Percentiles rank a stretch among this genome's conserved stretches.
These are phyloP conservation scores for Beauveria asiatica DNA, from an alignment of 2,329 filamentous ascomycete species.

Conservation along the genomic window DNA sequence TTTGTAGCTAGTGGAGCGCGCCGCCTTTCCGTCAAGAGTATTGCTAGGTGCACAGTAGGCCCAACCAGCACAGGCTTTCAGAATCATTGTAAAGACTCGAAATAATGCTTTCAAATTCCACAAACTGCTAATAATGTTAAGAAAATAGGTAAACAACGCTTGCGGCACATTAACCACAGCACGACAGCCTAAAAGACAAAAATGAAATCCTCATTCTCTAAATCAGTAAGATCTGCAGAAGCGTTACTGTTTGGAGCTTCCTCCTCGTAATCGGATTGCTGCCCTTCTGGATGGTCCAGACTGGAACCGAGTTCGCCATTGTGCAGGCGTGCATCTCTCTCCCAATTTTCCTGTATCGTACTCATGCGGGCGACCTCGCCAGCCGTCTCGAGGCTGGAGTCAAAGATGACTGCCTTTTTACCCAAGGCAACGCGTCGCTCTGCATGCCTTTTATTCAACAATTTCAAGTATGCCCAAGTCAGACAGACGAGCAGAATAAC, in stretches of 20 bases:
- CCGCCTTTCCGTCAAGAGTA: neutral
- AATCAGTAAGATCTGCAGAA: conserved; percentile 46
- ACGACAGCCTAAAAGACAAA: conserved; percentile 36
- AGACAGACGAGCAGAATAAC: conserved; percentile 43
- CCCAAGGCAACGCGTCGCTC: conserved; percentile 46
- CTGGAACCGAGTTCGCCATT: conserved; percentile 4
- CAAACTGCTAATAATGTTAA: conserved; percentile 19
- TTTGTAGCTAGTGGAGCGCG: neutral
- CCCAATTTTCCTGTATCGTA: conserved; percentile 16
- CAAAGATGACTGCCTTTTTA: conserved; percentile 49
- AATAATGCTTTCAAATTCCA: neutral
- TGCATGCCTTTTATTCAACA: conserved; percentile 48
- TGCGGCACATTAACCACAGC: too few relatives aligned
- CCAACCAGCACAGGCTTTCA: neutral
- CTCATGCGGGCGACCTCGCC: conserved; percentile 32
- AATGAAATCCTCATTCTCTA: conserved; percentile 56
- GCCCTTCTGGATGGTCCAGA: neutral
- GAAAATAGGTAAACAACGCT: neutral
- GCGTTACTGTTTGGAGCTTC: conserved; percentile 18
- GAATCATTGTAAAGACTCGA: neutral
- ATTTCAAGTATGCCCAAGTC: conserved; percentile 37
- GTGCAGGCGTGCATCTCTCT: neutral
- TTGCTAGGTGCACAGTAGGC: too few relatives aligned
- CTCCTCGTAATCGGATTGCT: conserved; percentile 9
- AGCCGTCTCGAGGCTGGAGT: conserved; percentile 48